Percentiles rank a stretch among this genome's conserved stretches.
These are phyloP conservation scores for Fallopia convolvulus DNA, from an alignment of 148 eudicot genomes.

Conservation along the genomic window DNA sequence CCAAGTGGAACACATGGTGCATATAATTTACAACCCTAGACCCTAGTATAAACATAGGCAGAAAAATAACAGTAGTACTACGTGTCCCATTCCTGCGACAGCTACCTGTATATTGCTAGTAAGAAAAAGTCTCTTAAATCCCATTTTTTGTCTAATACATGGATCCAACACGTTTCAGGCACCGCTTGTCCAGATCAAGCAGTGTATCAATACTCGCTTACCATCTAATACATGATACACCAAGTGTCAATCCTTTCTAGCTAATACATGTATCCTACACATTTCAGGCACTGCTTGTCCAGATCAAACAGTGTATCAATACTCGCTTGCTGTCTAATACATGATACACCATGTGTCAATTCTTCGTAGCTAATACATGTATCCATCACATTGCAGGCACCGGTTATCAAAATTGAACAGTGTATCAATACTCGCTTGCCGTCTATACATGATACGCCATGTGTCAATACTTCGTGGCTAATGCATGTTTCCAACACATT, in stretches of 20 bases:
- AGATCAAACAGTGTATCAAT: not conserved
- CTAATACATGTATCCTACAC: not conserved
- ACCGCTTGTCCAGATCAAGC: not conserved
- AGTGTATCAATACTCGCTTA: not conserved
- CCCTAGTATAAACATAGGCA: not conserved
- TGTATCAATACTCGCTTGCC: not conserved
- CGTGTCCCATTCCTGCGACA: not conserved
- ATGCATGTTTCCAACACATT: not conserved
- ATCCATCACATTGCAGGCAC: not conserved
- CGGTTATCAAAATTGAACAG: not conserved
- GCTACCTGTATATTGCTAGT: not conserved
- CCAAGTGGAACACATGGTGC: not conserved
- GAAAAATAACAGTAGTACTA: not conserved
- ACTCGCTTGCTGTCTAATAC: not conserved
- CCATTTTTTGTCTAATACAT: not conserved
- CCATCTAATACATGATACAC: not conserved
- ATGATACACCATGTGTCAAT: not conserved
- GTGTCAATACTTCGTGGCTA: not conserved
- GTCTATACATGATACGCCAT: not conserved
- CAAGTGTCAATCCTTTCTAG: not conserved
- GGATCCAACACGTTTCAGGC: not conserved
- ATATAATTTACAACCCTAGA: not conserved
- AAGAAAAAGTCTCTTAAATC: not conserved
- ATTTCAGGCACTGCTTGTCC: not conserved
- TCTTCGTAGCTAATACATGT: not conserved